These are phyloP conservation scores for Barnettozyma hawaiiensis DNA, from an alignment of 1,139 yeast genomes.

Conservation along the genomic window DNA sequence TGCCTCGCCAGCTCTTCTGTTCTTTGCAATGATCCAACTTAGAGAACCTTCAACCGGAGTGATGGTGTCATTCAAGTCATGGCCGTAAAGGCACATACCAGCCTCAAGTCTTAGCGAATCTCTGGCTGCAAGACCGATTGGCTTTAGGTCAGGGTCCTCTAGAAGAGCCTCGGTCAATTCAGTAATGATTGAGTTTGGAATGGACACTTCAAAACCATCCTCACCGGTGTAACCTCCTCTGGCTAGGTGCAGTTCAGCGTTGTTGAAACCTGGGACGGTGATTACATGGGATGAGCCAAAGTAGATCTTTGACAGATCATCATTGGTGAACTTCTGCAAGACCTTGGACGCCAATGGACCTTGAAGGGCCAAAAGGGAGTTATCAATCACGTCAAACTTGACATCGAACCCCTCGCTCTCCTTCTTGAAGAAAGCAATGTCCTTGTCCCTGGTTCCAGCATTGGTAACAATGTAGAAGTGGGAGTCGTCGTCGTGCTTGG, in stretches of 20 bases:
- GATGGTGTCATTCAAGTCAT: slow-evolving; percentile 73
- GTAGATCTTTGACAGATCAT: slow-evolving; percentile 52
- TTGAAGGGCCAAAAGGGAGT: slow-evolving; percentile 82
- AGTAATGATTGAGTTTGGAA: slow-evolving; percentile 57
- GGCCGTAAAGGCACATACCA: slow-evolving; percentile 96
- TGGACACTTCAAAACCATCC: slow-evolving; percentile 92
- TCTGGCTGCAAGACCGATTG: slow-evolving; percentile 95
- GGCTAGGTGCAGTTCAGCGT: slow-evolving; percentile 59
- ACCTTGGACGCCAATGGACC: slow-evolving; percentile 77
- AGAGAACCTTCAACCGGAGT: slow-evolving; percentile 89
- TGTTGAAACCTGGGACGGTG: slow-evolving; percentile 33
- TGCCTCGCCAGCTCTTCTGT: slow-evolving; percentile 53
- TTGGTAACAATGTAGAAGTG: slow-evolving; percentile 85
- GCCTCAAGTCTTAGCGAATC: slow-evolving; percentile 94
- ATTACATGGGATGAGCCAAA: slow-evolving; percentile 71
- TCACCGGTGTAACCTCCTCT: slow-evolving; percentile 98
- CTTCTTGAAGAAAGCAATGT: slow-evolving; percentile 52
- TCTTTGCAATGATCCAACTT: slow-evolving; percentile 83
- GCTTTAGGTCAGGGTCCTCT: slow-evolving; percentile 55
- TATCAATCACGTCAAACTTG: slow-evolving; percentile 59
- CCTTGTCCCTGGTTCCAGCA: slow-evolving; percentile 90
- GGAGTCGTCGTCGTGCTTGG: slow-evolving; percentile 71
- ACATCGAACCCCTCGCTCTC: slow-evolving; percentile 47
- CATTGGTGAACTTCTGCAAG: slow-evolving; percentile 58
- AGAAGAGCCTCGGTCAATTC: slow-evolving; percentile 61